These are phyloP conservation scores for Croton laevigatus DNA, from an alignment of 441 rosid genomes.

Conservation along the genomic window DNA sequence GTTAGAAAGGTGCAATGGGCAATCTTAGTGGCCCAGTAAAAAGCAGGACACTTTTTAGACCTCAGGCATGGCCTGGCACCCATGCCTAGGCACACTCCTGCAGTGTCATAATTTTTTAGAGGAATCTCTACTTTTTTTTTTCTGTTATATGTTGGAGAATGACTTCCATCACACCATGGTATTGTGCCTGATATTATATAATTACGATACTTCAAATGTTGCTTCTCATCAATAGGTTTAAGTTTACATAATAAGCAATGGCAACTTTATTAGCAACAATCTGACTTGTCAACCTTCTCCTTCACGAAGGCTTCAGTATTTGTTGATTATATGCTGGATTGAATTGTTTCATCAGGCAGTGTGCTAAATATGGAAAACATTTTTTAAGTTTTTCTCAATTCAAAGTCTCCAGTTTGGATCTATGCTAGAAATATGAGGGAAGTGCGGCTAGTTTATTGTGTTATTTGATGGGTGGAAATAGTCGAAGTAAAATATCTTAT, in stretches of 20 bases:
- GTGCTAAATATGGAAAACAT: background rate
- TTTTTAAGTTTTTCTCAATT: background rate
- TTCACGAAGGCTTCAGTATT: background rate
- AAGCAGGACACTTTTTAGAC: background rate
- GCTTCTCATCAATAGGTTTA: too few relatives aligned
- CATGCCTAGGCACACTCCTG: background rate
- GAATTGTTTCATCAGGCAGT: constrained; percentile 1
- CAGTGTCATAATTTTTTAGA: background rate
- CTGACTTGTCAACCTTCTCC: background rate
- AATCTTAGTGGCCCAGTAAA: background rate
- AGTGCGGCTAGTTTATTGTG: background rate
- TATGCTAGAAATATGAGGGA: background rate
- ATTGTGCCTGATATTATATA: too few relatives aligned
- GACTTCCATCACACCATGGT: background rate
- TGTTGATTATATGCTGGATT: background rate
- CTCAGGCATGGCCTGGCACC: too few relatives aligned
- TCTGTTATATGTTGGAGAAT: background rate
- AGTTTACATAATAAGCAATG: background rate
- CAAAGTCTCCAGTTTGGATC: background rate
- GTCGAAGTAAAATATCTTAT: background rate
- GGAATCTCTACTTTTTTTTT: background rate
- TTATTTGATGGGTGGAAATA: background rate
- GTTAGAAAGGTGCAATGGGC: background rate
- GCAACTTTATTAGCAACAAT: background rate
- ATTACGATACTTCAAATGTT: too few relatives aligned